A percentile compares a stretch with the other conserved stretches of the same genome.
Evolutionary conservation across 805 yeast genomes (phyloP).

Genomic region (Ogataea degrootiae): DNA sequence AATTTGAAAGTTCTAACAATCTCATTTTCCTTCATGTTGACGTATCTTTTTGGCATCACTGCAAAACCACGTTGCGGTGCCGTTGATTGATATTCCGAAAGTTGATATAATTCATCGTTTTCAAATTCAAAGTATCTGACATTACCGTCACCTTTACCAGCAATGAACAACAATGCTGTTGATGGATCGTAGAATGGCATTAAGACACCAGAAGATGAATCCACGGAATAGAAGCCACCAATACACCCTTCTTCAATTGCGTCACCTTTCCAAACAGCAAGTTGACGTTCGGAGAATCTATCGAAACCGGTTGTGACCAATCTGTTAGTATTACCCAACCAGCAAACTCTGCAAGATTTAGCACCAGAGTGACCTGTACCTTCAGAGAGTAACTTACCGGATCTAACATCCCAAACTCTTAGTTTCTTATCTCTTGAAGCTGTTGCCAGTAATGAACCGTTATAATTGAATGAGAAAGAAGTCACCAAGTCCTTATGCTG

Average conservation of each 20-base stretch:
- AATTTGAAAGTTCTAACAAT: slow-evolving; percentile 79
- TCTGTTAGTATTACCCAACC: slow-evolving; percentile 87
- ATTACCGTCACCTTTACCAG: slow-evolving; percentile 98
- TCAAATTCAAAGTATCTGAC: slow-evolving; percentile 90
- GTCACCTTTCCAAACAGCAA: slow-evolving; percentile 87
- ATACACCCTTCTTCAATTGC: slow-evolving; percentile 76
- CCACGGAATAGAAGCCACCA: slow-evolving; percentile 83
- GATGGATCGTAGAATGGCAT: slow-evolving; percentile 87
- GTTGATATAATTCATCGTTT: slow-evolving; percentile 72
- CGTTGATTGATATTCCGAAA: slow-evolving; percentile 84
- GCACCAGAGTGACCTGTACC: slow-evolving; percentile 93
- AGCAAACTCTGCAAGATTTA: slow-evolving; percentile 78
- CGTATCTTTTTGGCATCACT: slow-evolving; percentile 76
- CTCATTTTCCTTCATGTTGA: slow-evolving; percentile 79
- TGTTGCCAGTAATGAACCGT: slow-evolving; percentile 83
- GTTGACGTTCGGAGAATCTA: slow-evolving; percentile 86
- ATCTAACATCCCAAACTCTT: slow-evolving; percentile 86
- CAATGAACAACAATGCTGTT: slow-evolving; percentile 76
- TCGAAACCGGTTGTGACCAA: slow-evolving; percentile 94
- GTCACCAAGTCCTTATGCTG: slow-evolving; percentile 89
- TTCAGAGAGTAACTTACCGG: slow-evolving; percentile 70
- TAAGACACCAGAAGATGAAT: slow-evolving; percentile 87
- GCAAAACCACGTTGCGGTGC: slow-evolving; percentile 98
- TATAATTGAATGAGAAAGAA: slow-evolving; percentile 86
- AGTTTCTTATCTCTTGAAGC: slow-evolving; percentile 86